phyloP scores from a whole-genome alignment of 2,329 filamentous ascomycete species.

The Penicillium paneum region DNA sequence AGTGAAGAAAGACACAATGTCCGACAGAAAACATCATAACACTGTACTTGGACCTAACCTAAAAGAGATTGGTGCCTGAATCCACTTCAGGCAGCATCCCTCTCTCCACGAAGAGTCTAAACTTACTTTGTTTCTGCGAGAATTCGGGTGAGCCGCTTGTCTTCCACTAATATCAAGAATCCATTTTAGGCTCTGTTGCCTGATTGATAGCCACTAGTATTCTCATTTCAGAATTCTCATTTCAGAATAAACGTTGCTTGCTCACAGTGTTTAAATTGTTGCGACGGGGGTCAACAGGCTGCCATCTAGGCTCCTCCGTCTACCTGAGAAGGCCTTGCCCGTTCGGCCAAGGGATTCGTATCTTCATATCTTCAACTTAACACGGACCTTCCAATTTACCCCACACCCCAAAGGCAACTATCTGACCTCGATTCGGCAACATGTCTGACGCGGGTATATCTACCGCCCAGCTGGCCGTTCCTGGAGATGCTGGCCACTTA shows the following conservation, averaged over 20 bases:
- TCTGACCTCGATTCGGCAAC: slow-evolving; percentile 2
- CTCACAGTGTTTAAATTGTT: not conserved
- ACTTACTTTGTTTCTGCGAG: not conserved
- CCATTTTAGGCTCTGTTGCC: not conserved
- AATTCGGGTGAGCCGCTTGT: not conserved
- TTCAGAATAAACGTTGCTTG: not conserved
- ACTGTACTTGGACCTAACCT: not conserved
- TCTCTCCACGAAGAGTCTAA: not conserved
- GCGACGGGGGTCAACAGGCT: slow-evolving; percentile 2
- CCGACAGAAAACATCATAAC: not conserved
- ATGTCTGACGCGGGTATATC: slow-evolving; percentile 19
- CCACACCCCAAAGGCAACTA: slow-evolving; percentile 5
- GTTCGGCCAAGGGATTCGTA: not conserved
- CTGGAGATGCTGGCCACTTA: slow-evolving; percentile 4
- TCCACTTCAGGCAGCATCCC: slow-evolving; percentile 17
- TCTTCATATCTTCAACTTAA: not conserved
- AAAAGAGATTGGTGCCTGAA: slow-evolving; percentile 18
- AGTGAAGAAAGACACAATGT: not conserved
- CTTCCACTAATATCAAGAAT: slow-evolving; percentile 1
- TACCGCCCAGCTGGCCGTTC: slow-evolving; percentile 6
- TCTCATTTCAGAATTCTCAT: not conserved
- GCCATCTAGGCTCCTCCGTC: slow-evolving; percentile 6
- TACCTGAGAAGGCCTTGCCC: not conserved
- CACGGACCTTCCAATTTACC: not conserved
- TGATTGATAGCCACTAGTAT: not conserved